Base-by-base conservation (phyloP, 805 yeast species). In the Myxozyma neglecta region DNA sequence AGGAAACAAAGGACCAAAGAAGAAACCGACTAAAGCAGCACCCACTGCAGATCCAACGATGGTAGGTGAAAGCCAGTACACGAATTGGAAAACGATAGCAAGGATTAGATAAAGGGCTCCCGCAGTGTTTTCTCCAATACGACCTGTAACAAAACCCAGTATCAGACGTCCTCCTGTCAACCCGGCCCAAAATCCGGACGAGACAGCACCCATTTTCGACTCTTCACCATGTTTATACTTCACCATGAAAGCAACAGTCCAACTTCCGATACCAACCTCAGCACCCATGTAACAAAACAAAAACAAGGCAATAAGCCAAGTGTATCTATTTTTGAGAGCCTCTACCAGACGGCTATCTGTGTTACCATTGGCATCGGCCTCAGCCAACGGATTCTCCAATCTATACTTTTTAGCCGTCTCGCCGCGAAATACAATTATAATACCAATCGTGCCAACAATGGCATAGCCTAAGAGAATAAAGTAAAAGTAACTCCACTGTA, bases 161-260 rank as follows among this genome's bases (percentile, higher is more conserved):
- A 77, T 64, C 48, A 87, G 72, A 62, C 93, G 75, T 0, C 93
- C 93, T 14, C 80, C 63, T 0, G 91, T 85, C 20, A 87, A 71
- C 0, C 93, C 93, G 29, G 81, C 80, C 91, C 91, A 87, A 70
- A 81, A 87, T 14, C 89, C 86, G 5, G 90, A 81, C 0, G 87
- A 84, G 13, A 86, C 83, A 68, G 83, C 85, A 8, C 90, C 87
- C 70, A 84, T 81, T 20, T 75, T 71, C 0, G 75, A 68, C 37
- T 75, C 75, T 53, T 77, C 74, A 16, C 84, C 84, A 14, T 78
- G 73, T 60, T 88, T 80, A 56, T 84, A 81, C 32, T 79, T 81
- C 46, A 84, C 76, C 58, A 88, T 73, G 68, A 81, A 88, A 2
- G 90, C 83, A 51, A 84, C 84, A 18, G 84, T 75, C 91, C 92